Base-by-base conservation (phyloP, 2,329 filamentous ascomycete species). In the Colletotrichum cereale region DNA sequence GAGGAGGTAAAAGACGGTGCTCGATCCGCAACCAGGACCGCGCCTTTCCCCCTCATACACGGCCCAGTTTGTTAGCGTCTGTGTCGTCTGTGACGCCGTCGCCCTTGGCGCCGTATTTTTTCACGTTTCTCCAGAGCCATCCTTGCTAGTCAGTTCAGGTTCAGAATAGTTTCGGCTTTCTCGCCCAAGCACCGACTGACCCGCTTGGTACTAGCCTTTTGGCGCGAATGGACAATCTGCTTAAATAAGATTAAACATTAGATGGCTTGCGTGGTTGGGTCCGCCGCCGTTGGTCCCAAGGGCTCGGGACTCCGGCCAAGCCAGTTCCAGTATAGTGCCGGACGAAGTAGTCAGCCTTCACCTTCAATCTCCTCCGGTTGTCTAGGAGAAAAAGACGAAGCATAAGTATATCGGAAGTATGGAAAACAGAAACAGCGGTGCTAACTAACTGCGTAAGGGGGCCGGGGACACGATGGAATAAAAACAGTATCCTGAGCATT, bases 11-110 rank as follows among this genome's bases (percentile, higher is more conserved):
- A n/a, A 11, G 42, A 47, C 21, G 21, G 42, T 47, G 42, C 21
- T 47, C 21, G 42, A 24, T 47, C 21, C 21, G 8, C 42, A 47
- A n/a, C 5, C 3, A 11, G 3, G 42, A 47, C 42, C 14, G 55
- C 76, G 79, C 16, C 84, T 79, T 11, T 77, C 76, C 12, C 83
- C 82, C 62, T 74, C 76, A 16, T 78, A 80, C 47, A 86, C 84
- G 7, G 84, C 84, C 7, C 61, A 53, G 52, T 85, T 85, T 82
- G 74, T 90, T 90, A 3, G 88, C 88, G 29, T 80, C 84, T 4
- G 88, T 89, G 71, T 90, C 86, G 73, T 88, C 85, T 5, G 84
- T 84, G 24, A 67, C n/a, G 0, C 75, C 76, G 55, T 79, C 75
- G 26, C 75, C 76, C 26, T 53, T 31, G 26, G 48, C 48, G 16